phyloP scores from a whole-genome alignment of 2,329 filamentous ascomycete species.

The Nemania sp. region DNA sequence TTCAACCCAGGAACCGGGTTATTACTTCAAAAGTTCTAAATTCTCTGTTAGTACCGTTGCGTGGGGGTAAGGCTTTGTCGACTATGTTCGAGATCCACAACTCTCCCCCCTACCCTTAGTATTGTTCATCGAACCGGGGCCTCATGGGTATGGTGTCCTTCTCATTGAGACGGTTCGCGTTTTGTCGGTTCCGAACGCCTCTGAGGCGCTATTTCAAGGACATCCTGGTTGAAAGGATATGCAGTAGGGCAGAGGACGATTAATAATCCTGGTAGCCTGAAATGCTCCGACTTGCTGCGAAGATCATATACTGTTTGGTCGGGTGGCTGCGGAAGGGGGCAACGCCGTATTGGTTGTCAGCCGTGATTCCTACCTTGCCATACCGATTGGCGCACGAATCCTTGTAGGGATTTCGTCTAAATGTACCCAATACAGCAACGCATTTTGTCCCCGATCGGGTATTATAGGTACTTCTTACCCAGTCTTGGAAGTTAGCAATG shows the following conservation, averaged over 20 bases:
- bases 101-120: slow-evolving; percentile 11
- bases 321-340: slow-evolving; percentile 21
- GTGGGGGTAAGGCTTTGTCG: slow-evolving; percentile 23
- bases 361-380: slow-evolving; percentile 15
- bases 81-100: slow-evolving; percentile 24
- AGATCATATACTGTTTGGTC: slow-evolving; percentile 23
- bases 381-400: slow-evolving; percentile 24
- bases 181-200: slow-evolving; percentile 1
- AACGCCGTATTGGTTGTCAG: slow-evolving; percentile 19
- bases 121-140: slow-evolving; percentile 7
- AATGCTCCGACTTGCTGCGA: slow-evolving; percentile 8
- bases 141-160: slow-evolving; percentile 2
- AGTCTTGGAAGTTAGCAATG: slow-evolving; percentile 9
- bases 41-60: not conserved
- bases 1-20: slow-evolving; percentile 28
- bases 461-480: not conserved
- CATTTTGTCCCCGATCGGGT: not conserved
- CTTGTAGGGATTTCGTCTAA: slow-evolving; percentile 14
- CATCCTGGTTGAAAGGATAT: not conserved
- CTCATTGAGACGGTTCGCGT: slow-evolving; percentile 1
- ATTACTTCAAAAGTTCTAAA: not conserved
- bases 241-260: not conserved
- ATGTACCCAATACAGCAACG: slow-evolving; percentile 2
- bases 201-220: not conserved
- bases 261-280: not conserved